These are phyloP conservation scores for Fraxinus quadrangulata DNA, from an alignment of 257 asterid species.

Conservation along the genomic window DNA sequence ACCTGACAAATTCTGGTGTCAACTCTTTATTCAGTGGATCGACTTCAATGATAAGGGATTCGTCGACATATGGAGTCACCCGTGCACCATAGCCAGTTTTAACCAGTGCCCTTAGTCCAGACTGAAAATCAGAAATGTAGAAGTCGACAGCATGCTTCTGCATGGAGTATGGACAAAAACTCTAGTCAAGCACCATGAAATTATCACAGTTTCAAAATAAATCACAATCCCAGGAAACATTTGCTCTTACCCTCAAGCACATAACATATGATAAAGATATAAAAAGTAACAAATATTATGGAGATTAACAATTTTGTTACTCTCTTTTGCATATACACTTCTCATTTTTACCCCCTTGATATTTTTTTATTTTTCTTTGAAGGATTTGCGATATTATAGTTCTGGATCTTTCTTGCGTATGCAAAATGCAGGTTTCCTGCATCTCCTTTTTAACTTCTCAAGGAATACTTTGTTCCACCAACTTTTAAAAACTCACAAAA, in stretches of 20 bases:
- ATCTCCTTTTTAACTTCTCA: not conserved
- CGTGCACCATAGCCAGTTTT: constrained; percentile 82
- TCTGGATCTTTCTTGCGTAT: not conserved
- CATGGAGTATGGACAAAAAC: constrained; percentile 23
- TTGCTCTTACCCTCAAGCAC: not conserved
- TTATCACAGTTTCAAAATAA: no score
- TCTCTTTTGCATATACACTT: not conserved
- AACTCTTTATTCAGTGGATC: constrained; percentile 52
- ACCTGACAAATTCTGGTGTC: constrained; percentile 62
- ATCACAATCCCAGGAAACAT: not conserved
- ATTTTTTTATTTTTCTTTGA: not conserved
- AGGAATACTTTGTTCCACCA: not conserved
- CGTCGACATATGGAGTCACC: constrained; percentile 78
- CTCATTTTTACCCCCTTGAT: not conserved
- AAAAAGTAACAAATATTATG: not conserved
- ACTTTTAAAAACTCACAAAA: not conserved
- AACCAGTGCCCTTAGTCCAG: constrained; percentile 86
- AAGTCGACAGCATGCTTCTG: constrained; percentile 90
- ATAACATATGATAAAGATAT: not conserved
- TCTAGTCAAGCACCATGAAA: constrained; percentile 4
- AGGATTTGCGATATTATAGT: not conserved
- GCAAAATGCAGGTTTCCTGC: not conserved
- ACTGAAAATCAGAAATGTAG: constrained; percentile 84
- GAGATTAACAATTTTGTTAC: no score
- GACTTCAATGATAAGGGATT: constrained; percentile 61